These are phyloP conservation scores for Gastrolobium villosum DNA, from an alignment of 306 rosid species.

Conservation along the genomic window DNA sequence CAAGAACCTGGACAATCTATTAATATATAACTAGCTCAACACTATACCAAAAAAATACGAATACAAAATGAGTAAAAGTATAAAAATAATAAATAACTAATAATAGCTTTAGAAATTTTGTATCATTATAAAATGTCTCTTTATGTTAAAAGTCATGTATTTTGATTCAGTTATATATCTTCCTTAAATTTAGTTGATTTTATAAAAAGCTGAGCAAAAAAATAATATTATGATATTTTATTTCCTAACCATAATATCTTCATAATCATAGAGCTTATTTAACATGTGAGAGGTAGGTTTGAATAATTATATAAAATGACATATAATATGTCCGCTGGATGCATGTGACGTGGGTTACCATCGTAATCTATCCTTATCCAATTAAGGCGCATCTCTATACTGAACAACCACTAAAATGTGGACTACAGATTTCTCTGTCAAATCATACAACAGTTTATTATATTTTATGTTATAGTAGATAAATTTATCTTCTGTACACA, in stretches of 20 bases:
- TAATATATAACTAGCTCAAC: background rate
- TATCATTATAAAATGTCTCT: background rate
- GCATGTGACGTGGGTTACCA: background rate
- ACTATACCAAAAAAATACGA: background rate
- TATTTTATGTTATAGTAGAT: too few species aligned
- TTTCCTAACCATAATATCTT: too few species aligned
- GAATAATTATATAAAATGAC: background rate
- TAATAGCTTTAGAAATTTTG: background rate
- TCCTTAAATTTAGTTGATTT: too few species aligned
- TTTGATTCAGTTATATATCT: background rate
- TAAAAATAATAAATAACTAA: too few species aligned
- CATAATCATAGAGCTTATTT: too few species aligned
- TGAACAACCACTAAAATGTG: background rate
- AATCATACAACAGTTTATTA: background rate
- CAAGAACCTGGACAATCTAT: background rate
- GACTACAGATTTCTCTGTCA: constrained; percentile 10
- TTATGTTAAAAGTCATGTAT: background rate
- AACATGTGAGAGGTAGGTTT: background rate
- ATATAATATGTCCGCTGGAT: background rate
- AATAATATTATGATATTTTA: too few species aligned
- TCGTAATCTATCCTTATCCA: constrained; percentile 24
- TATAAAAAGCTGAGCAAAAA: too few species aligned
- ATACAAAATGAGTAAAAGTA: background rate
- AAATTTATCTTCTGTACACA: too few species aligned
- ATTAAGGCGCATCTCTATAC: background rate